Evolutionary conservation across 2,329 filamentous ascomycete species (phyloP).

Genomic region (Exophiala viscosa): DNA sequence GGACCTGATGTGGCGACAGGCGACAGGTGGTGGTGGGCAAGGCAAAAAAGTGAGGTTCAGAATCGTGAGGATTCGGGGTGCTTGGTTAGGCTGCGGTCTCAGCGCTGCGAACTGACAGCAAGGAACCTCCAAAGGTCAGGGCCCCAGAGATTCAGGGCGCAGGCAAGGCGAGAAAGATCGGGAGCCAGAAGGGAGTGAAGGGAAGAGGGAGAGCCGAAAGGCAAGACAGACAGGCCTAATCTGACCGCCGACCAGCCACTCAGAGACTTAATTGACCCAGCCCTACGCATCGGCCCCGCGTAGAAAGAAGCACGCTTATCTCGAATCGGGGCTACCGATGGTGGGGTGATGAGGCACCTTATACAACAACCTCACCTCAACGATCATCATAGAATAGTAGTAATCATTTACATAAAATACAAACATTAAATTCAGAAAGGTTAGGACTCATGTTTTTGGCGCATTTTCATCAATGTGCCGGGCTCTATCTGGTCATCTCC

Average conservation of each 20-base stretch:
- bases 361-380: constrained; percentile 23
- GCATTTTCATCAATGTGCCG: not conserved
- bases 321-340: constrained; percentile 16
- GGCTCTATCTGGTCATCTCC: not conserved
- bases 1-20: constrained; percentile 12
- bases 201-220: not conserved
- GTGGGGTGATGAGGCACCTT: constrained; percentile 27
- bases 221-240: constrained; percentile 6
- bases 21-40: constrained; percentile 10
- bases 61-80: constrained; percentile 9
- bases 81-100: constrained; percentile 10
- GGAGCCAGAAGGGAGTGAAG: constrained; percentile 5
- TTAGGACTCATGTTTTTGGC: not conserved
- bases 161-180: constrained; percentile 2
- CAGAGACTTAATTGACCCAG: constrained; percentile 12
- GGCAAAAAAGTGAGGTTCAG: constrained; percentile 17
- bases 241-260: constrained; percentile 17
- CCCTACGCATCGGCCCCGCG: constrained; percentile 17
- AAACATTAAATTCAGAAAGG: not conserved
- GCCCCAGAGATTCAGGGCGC: constrained; percentile 9
- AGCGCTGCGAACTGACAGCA: not conserved
- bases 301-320: constrained; percentile 25
- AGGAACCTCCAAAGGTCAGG: not conserved
- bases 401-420: not conserved
- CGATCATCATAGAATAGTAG: not conserved